phyloP scores from a whole-genome alignment of 73 alveolate genomes.

The Uronychia setigera region DNA sequence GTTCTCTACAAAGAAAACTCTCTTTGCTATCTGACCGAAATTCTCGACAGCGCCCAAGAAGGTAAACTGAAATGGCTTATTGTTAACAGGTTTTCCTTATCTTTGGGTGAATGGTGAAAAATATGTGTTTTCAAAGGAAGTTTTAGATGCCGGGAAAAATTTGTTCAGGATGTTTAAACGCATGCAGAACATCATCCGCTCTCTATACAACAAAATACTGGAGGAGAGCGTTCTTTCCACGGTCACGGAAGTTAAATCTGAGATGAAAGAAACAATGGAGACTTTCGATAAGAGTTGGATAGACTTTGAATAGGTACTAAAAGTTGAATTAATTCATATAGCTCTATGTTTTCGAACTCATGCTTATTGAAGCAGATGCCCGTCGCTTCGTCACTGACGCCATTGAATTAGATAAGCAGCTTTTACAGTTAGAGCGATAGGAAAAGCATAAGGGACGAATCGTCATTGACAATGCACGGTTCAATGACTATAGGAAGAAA shows the following conservation, averaged over 20 bases:
- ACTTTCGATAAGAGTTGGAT: conserved; percentile 58
- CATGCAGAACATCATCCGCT: conserved; percentile 65
- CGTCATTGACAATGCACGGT: conserved; percentile 45
- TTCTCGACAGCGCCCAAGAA: conserved; percentile 95
- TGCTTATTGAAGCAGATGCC: conserved; percentile 93
- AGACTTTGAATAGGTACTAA: conserved; percentile 54
- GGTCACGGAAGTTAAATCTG: conserved; percentile 24
- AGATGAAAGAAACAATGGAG: conserved; percentile 27
- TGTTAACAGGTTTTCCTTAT: conserved; percentile 66
- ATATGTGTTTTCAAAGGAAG: conserved; percentile 91
- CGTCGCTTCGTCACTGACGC: conserved; percentile 88
- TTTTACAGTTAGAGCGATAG: conserved; percentile 79
- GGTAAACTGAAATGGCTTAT: conserved; percentile 28
- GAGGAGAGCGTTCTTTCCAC: conserved; percentile 45
- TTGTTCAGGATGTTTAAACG: conserved; percentile 74
- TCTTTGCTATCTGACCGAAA: conserved; percentile 91
- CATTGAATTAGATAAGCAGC: conserved; percentile 88
- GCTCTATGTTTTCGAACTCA: conserved; percentile 88
- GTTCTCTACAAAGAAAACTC: conserved; percentile 87
- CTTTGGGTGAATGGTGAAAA: conserved; percentile 96
- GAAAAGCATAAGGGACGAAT: conserved; percentile 87
- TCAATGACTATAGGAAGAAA: conserved; percentile 37
- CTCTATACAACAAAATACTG: conserved; percentile 48
- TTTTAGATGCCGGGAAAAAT: conserved; percentile 86
- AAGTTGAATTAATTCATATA: conserved; percentile 33